Conservation (phyloP, 352 stramenopile genomes). For the Globisporangium nagaii region DNA sequence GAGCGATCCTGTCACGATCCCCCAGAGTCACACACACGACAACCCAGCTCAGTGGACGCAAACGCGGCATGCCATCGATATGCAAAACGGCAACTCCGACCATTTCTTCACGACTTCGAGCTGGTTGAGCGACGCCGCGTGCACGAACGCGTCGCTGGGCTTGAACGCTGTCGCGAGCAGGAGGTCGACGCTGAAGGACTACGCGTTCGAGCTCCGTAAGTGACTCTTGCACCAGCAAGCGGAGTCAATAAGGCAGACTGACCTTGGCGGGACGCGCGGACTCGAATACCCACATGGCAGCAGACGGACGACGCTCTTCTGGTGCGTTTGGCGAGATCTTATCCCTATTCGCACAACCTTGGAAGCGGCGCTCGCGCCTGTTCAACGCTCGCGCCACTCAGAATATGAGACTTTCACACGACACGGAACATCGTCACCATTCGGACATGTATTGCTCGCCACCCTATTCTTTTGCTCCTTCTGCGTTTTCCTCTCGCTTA, state of each 20-base stretch:
- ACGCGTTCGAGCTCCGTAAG: too few relatives aligned
- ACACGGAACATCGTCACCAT: too few relatives aligned
- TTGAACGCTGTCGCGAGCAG: conserved; percentile 27
- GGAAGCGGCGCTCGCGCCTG: not conserved
- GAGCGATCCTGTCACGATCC: conserved; percentile 30
- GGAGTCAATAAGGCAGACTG: not conserved
- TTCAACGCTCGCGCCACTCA: too few relatives aligned
- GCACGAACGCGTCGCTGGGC: conserved; percentile 50
- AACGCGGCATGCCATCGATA: not conserved
- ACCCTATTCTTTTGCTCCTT: too few relatives aligned
- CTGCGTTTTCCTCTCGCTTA: not conserved
- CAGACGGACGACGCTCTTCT: too few relatives aligned
- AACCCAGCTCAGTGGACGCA: not conserved
- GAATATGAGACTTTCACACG: too few relatives aligned
- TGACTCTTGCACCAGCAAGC: not conserved
- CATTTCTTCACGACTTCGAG: conserved; percentile 51
- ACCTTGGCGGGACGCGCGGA: conserved; percentile 2
- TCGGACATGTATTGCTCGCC: too few relatives aligned
- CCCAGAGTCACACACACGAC: not conserved
- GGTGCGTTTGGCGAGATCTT: not conserved
- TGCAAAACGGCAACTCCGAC: conserved; percentile 6
- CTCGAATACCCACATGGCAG: conserved; percentile 12
- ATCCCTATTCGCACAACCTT: too few relatives aligned
- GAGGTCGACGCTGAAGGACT: conserved; percentile 40
- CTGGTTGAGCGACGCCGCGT: conserved; percentile 64